Percentiles rank a stretch among this genome's conserved stretches.
Conservation (phyloP, 2,329 filamentous ascomycete species). For the Nigrograna mackinnonii region DNA sequence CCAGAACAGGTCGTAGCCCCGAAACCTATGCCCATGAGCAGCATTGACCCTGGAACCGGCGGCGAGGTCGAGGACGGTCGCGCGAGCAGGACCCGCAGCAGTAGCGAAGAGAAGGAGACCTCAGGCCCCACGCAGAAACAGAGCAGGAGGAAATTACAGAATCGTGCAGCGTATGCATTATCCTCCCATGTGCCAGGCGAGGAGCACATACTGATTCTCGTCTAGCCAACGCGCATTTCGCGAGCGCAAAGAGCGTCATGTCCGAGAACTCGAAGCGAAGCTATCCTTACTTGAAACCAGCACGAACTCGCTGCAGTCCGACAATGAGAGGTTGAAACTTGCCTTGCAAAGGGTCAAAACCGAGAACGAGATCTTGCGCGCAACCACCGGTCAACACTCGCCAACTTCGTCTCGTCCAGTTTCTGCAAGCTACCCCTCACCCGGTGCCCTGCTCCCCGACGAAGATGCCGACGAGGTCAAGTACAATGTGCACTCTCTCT, state of each 20-base stretch:
- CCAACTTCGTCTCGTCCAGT: constrained; percentile 46
- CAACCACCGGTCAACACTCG: constrained; percentile 61
- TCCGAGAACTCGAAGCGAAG: constrained; percentile 89
- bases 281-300: constrained; percentile 76
- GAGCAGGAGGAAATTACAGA: constrained; percentile 69
- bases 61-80: constrained; percentile 42
- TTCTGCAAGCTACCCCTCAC: constrained; percentile 44
- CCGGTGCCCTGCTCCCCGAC: constrained; percentile 27
- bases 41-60: constrained; percentile 47
- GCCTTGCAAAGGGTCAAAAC: constrained; percentile 83
- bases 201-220: not conserved
- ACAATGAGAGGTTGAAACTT: constrained; percentile 85
- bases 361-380: constrained; percentile 90
- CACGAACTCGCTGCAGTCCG: constrained; percentile 71
- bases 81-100: constrained; percentile 40
- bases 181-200: constrained; percentile 1
- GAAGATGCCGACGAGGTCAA: constrained; percentile 22
- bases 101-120: constrained; percentile 51
- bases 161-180: constrained; percentile 69
- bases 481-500: constrained; percentile 33
- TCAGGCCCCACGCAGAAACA: constrained; percentile 48
- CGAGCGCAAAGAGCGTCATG: constrained; percentile 91
- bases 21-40: constrained; percentile 39
- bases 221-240: constrained; percentile 90
- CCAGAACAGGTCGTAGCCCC: constrained; percentile 29